phyloP scores from a whole-genome alignment of 768 basidiomycete genomes.

The Exsudoporus frostii region DNA sequence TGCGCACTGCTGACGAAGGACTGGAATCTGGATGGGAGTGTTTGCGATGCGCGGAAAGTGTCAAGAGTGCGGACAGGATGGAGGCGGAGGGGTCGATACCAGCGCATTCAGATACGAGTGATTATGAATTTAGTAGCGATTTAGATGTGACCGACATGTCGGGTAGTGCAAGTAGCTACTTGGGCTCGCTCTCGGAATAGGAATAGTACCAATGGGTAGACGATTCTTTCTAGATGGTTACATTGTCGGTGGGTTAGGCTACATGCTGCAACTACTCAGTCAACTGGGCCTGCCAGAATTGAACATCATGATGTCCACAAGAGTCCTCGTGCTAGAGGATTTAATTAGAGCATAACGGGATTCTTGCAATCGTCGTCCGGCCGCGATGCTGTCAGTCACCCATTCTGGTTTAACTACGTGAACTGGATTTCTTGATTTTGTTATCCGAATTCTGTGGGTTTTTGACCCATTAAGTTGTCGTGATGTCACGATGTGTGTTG shows the following conservation, averaged over 20 bases:
- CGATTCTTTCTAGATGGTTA: background rate
- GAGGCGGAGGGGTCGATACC: conserved; percentile 28
- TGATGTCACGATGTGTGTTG: conserved; percentile 80
- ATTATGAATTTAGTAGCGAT: conserved; percentile 58
- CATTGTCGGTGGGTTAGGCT: background rate
- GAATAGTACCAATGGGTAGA: conserved; percentile 14
- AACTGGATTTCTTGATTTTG: conserved; percentile 44
- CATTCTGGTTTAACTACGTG: conserved; percentile 76
- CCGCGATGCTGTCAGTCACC: conserved; percentile 64
- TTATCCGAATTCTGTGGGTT: conserved; percentile 58
- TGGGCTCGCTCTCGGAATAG: conserved; percentile 34
- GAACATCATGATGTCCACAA: conserved; percentile 36
- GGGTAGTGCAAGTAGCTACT: conserved; percentile 42
- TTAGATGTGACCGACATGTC: conserved; percentile 49
- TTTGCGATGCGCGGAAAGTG: conserved; percentile 68
- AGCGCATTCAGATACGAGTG: conserved; percentile 39
- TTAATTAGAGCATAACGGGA: conserved; percentile 51
- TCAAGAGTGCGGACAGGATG: conserved; percentile 61
- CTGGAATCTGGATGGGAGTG: conserved; percentile 70
- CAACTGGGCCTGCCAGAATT: conserved; percentile 18
- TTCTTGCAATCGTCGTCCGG: conserved; percentile 61
- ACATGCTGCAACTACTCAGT: background rate
- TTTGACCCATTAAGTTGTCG: conserved; percentile 69
- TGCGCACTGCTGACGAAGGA: conserved; percentile 66
- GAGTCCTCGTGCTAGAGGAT: conserved; percentile 34